Conservation (phyloP, 2,329 filamentous ascomycete species). For the Penicillium frequentans region DNA sequence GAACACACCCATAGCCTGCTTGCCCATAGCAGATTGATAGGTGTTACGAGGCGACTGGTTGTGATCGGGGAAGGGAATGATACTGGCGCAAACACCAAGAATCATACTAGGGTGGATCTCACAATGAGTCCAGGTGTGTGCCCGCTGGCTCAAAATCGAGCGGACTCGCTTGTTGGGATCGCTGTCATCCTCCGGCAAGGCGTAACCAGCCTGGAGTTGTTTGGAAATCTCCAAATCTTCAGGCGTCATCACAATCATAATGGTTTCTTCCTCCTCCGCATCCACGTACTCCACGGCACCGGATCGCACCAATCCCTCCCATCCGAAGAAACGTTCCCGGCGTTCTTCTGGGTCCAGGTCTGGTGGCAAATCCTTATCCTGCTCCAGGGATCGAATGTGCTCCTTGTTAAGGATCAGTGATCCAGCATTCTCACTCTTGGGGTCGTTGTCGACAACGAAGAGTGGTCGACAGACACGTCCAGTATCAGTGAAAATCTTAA, state of each 20-base stretch:
- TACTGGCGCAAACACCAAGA: slow-evolving; percentile 95
- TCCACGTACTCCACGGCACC: slow-evolving; percentile 96
- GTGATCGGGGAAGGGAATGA: slow-evolving; percentile 99
- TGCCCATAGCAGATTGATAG: slow-evolving; percentile 99
- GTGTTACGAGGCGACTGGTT: slow-evolving; percentile 98
- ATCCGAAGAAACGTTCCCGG: slow-evolving; percentile 69
- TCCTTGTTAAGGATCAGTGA: slow-evolving; percentile 80
- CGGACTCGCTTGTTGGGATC: slow-evolving; percentile 86
- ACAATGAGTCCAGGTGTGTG: slow-evolving; percentile 94
- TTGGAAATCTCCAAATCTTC: slow-evolving; percentile 84
- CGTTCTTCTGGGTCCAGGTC: slow-evolving; percentile 61
- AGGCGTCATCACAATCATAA: slow-evolving; percentile 99
- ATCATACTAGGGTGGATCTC: slow-evolving; percentile 99
- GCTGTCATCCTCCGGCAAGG: slow-evolving; percentile 60
- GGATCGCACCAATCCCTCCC: slow-evolving; percentile 78
- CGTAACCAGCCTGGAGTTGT: slow-evolving; percentile 65
- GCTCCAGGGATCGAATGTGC: slow-evolving; percentile 74
- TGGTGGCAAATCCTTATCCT: slow-evolving; percentile 66
- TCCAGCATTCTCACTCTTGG: slow-evolving; percentile 71
- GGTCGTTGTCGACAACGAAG: slow-evolving; percentile 88
- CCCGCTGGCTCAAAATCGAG: slow-evolving; percentile 80
- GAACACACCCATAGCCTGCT: slow-evolving; percentile 99
- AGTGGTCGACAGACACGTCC: slow-evolving; percentile 91
- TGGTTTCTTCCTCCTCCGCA: slow-evolving; percentile 95
- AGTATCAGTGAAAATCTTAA: slow-evolving; percentile 97